Base-by-base conservation (phyloP, 768 basidiomycete genomes). In the Saitozyma podzolica region DNA sequence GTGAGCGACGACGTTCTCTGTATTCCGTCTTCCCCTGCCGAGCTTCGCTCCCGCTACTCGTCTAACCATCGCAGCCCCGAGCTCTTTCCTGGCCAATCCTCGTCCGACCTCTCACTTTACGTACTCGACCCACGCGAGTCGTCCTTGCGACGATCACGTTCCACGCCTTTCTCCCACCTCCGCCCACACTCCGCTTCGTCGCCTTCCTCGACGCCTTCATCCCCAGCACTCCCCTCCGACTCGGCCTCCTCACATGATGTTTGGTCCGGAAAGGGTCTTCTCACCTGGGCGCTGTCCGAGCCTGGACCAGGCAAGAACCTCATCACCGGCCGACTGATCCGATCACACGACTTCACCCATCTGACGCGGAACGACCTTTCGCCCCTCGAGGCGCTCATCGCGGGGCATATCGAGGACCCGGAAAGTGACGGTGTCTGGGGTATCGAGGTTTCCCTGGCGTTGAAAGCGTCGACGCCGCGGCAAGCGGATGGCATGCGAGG, bases 51-150 rank as follows among this genome's bases (percentile, higher is more conserved):
- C 59, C 50, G 47, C 54, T 54, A 16, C n/a, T n/a, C 43, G 17
- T 17, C 45, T 13, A 37, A 16, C n/a, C 53, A 10, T 14, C 16
- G 37, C 50, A 76, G 74, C 62, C 74, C 74, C 52, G 74, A 76
- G 58, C 51, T 72, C 7, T 66, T 69, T 45, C 72, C 74, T 8
- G 43, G 59, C 56, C 40, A 64, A 50, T 29, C 20, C 43, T 57
- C 63, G 4, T 67, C 70, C 45, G 74, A 76, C 52, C 59, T 69
- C 8, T 72, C 72, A 2, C 56, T 76, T 8, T 76, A 76, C 68
- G 64, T 76, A 41, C 66, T 76, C 45, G 74, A 76, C 52, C 66
- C 74, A 9, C 72, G 74, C 47, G 74, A 76, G 56, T 73, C 74
- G 13, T 69, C 59, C 51, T 56, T 72, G 3, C 65, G 72, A 5